Percentiles rank a stretch among this genome's conserved stretches.
Conservation (phyloP, 345 rosid species). For the Brassica carinata region DNA sequence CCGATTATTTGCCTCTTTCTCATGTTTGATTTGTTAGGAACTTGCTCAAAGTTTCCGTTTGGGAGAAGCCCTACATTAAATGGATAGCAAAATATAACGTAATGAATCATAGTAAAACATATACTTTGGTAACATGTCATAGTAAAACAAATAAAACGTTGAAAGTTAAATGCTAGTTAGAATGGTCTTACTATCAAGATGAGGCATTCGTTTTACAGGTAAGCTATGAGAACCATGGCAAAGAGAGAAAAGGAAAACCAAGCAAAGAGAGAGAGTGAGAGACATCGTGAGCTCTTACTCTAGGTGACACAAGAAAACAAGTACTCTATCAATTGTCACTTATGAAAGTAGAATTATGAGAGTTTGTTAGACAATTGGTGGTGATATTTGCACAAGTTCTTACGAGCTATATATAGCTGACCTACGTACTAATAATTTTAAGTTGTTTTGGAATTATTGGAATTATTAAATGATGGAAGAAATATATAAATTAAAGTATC, state of each 20-base stretch:
- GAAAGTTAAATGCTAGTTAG: not conserved
- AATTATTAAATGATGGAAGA: not conserved
- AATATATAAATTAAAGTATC: not conserved
- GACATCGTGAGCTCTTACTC: slow-evolving; percentile 30
- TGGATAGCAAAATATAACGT: not conserved
- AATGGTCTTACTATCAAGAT: slow-evolving; percentile 36
- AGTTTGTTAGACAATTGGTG: not conserved
- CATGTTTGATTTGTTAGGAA: slow-evolving; percentile 61
- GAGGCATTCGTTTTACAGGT: slow-evolving; percentile 16
- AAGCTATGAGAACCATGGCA: slow-evolving; percentile 26
- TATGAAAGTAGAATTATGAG: not conserved
- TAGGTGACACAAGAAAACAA: not conserved
- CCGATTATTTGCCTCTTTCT: slow-evolving; percentile 71
- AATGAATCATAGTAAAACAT: too few species aligned
- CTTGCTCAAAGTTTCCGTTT: slow-evolving; percentile 73
- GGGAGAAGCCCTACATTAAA: slow-evolving; percentile 50
- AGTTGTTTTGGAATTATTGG: not conserved
- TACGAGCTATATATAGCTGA: slow-evolving; percentile 32
- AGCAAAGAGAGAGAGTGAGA: slow-evolving; percentile 29
- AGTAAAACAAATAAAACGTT: not conserved
- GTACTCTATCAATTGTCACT: not conserved
- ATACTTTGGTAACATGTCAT: too few species aligned
- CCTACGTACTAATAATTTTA: slow-evolving; percentile 18
- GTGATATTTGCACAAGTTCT: slow-evolving; percentile 15
- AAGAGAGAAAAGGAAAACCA: slow-evolving; percentile 8